Conservation (phyloP, 2,329 filamentous ascomycete species). For the Diaporthe sp. region DNA sequence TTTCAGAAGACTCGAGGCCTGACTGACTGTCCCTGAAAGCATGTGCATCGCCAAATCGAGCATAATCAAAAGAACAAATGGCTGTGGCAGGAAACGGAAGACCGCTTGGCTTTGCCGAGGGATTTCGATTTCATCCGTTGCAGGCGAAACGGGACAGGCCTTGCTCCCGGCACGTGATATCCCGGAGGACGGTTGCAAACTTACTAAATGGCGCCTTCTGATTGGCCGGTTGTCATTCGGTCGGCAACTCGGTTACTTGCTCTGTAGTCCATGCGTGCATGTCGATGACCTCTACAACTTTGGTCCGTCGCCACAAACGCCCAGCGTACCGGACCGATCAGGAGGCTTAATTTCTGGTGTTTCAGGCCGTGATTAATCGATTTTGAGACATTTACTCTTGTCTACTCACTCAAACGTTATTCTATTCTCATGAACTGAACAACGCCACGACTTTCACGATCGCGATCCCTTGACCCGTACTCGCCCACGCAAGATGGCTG, state of each 20-base stretch:
- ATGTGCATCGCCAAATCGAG: background rate
- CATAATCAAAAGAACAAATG: background rate
- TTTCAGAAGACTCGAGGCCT: background rate
- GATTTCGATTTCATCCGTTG: constrained; percentile 6
- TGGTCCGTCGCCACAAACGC: constrained; percentile 29
- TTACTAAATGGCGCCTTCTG: constrained; percentile 15
- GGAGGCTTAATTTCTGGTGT: constrained; percentile 21
- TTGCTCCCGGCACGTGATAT: constrained; percentile 28
- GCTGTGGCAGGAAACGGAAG: background rate
- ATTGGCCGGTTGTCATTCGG: constrained; percentile 9
- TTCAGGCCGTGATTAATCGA: background rate
- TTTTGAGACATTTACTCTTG: background rate
- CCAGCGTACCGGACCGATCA: constrained; percentile 11
- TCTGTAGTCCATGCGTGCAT: constrained; percentile 3
- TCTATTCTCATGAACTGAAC: constrained; percentile 1
- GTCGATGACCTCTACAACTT: constrained; percentile 30
- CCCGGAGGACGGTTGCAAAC: background rate
- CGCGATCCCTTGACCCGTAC: constrained; percentile 12
- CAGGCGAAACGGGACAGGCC: background rate
- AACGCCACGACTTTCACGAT: constrained; percentile 13
- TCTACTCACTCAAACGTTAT: background rate
- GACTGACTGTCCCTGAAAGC: background rate
- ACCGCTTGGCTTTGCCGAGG: constrained; percentile 12
- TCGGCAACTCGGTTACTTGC: constrained; percentile 34
- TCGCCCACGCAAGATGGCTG: constrained; percentile 62